These are phyloP conservation scores for Melastoma malabathricum DNA, from an alignment of 345 rosid genomes.

Conservation along the genomic window DNA sequence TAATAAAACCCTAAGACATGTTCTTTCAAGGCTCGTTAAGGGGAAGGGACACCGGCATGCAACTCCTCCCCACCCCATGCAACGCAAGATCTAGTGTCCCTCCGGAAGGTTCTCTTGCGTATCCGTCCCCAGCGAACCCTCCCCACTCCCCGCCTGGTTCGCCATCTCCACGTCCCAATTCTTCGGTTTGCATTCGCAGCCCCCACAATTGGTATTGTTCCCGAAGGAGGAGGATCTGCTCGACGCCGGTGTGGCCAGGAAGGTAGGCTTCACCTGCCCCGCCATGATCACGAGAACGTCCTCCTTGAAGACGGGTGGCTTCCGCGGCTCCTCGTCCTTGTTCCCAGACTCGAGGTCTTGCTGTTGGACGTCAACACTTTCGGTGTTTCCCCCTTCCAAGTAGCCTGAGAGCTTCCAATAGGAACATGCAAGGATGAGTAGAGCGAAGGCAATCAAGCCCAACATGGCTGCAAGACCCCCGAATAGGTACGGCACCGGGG, in stretches of 20 bases:
- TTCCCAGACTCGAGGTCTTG: conserved; percentile 65
- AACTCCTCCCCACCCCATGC: background rate
- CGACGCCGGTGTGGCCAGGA: conserved; percentile 61
- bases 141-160: conserved; percentile 1
- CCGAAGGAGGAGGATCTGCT: conserved; percentile 33
- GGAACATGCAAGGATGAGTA: conserved; percentile 83
- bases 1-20: too few relatives aligned
- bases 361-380: conserved; percentile 12
- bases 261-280: conserved; percentile 68
- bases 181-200: conserved; percentile 13
- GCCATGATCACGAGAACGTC: conserved; percentile 89
- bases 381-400: conserved; percentile 32
- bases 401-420: conserved; percentile 88
- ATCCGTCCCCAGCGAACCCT: background rate
- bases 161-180: conserved; percentile 11
- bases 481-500: conserved; percentile 87
- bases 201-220: conserved; percentile 22
- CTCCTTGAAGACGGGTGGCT: conserved; percentile 31
- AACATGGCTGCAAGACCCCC: conserved; percentile 97
- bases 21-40: too few relatives aligned
- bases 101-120: conserved; percentile 2
- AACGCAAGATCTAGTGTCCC: background rate
- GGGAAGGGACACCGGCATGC: too few relatives aligned
- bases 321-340: conserved; percentile 20
- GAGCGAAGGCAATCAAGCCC: conserved; percentile 88